These are phyloP conservation scores for Aspergillus fijiensis DNA, from an alignment of 2,329 filamentous ascomycete species.

Conservation along the genomic window DNA sequence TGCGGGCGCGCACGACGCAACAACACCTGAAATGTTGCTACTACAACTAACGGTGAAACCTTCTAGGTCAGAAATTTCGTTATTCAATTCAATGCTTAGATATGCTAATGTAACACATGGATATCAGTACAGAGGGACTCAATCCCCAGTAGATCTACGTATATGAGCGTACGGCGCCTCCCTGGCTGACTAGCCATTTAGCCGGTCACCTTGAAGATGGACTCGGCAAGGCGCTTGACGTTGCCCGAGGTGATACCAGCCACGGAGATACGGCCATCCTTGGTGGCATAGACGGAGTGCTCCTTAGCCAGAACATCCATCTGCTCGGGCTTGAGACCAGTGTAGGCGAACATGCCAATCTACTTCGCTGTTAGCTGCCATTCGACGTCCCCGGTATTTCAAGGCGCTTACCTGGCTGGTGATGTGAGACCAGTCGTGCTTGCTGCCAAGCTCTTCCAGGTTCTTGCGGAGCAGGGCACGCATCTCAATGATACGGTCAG, in stretches of 20 bases:
- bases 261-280: slow-evolving; percentile 58
- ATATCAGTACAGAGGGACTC: slow-evolving; percentile 24
- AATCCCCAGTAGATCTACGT: slow-evolving; percentile 18
- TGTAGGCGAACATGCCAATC: slow-evolving; percentile 99
- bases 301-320: slow-evolving; percentile 91
- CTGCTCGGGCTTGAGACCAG: slow-evolving; percentile 83
- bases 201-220: slow-evolving; percentile 53
- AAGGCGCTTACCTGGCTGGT: slow-evolving; percentile 67
- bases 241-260: slow-evolving; percentile 52
- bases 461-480: slow-evolving; percentile 90
- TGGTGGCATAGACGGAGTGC: slow-evolving; percentile 96
- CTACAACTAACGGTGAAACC: not conserved
- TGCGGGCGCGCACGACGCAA: not conserved
- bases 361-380: slow-evolving; percentile 26
- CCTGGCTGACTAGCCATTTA: slow-evolving; percentile 28
- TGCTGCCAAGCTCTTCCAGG: slow-evolving; percentile 89
- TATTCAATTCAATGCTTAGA: slow-evolving; percentile 13
- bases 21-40: not conserved
- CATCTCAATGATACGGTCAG: slow-evolving; percentile 98
- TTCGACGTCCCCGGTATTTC: not conserved
- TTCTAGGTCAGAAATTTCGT: not conserved
- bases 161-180: slow-evolving; percentile 11
- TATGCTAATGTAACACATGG: slow-evolving; percentile 26
- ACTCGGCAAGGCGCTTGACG: slow-evolving; percentile 51
- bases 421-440: slow-evolving; percentile 98